phyloP scores from a whole-genome alignment of 2,329 filamentous ascomycete species.

The Monosporascus sp. region DNA sequence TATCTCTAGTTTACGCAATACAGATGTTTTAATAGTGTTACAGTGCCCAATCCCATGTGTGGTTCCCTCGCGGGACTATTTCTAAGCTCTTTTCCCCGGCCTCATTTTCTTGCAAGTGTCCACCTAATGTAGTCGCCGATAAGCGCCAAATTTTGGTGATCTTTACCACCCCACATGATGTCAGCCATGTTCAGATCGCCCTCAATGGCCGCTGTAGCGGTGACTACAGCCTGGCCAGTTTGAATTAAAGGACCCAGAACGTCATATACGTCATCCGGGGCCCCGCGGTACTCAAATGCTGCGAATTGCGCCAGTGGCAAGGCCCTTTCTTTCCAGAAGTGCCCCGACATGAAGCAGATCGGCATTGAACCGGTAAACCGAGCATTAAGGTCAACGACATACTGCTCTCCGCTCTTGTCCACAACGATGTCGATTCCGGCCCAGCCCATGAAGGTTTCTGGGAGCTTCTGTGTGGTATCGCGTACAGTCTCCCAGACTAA shows the following conservation, averaged over 20 bases:
- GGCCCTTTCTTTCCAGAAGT: conserved; percentile 14
- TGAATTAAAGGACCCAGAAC: conserved; percentile 7
- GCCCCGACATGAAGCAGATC: conserved; percentile 17
- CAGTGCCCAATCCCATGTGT: not conserved
- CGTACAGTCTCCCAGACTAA: conserved; percentile 13
- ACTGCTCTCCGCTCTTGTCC: conserved; percentile 11
- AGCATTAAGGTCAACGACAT: conserved; percentile 20
- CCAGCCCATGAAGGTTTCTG: conserved; percentile 16
- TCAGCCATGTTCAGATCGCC: conserved; percentile 16
- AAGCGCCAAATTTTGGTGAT: conserved; percentile 6
- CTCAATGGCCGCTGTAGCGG: conserved; percentile 14
- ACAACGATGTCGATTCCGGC: conserved; percentile 19
- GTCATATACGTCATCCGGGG: conserved; percentile 12
- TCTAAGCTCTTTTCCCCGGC: not conserved
- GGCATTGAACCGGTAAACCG: conserved; percentile 21
- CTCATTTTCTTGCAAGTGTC: not conserved
- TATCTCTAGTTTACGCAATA: not conserved
- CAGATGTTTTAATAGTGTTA: not conserved
- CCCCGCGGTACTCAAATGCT: conserved; percentile 13
- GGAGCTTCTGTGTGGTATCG: conserved; percentile 13
- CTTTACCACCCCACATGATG: conserved; percentile 16
- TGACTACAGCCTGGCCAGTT: conserved; percentile 13
- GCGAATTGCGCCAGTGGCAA: conserved; percentile 16
- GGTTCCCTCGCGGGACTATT: not conserved
- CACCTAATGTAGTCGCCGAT: conserved; percentile 5